A percentile compares a stretch with the other conserved stretches of the same genome.
phyloP scores from a whole-genome alignment of 148 eudicot species.

The Amaranthus cruentus region DNA sequence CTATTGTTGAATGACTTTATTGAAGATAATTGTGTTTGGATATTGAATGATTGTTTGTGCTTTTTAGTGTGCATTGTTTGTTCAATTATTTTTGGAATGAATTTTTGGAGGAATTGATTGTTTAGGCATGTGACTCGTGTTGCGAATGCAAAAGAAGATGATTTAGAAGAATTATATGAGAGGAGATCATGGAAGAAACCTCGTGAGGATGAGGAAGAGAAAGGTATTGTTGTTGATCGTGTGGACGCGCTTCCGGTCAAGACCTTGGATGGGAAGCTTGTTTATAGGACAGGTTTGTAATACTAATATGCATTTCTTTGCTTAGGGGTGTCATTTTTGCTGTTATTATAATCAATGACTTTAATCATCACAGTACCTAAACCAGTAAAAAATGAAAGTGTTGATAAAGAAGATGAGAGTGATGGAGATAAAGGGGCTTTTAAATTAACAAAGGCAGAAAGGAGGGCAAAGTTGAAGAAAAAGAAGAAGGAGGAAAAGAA shows the following conservation, averaged over 20 bases:
- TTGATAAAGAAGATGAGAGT: slow-evolving; percentile 37
- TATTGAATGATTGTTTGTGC: background rate
- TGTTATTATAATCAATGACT: slow-evolving; percentile 2
- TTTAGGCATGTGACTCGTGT: slow-evolving; percentile 81
- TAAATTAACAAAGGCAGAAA: slow-evolving; percentile 67
- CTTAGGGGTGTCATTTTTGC: background rate
- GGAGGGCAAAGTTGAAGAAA: slow-evolving; percentile 75
- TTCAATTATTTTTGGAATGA: background rate
- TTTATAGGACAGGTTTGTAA: slow-evolving; percentile 56
- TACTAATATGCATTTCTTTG: background rate
- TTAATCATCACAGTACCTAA: slow-evolving; percentile 39
- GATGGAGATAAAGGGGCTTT: slow-evolving; percentile 34
- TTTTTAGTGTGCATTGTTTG: background rate
- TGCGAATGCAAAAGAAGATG: slow-evolving; percentile 78
- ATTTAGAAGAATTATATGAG: slow-evolving; percentile 62
- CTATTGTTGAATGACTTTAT: too few species aligned
- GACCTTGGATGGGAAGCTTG: slow-evolving; percentile 69
- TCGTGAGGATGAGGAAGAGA: slow-evolving; percentile 42
- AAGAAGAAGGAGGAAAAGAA: slow-evolving; percentile 80
- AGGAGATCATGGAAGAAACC: slow-evolving; percentile 41
- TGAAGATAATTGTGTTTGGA: too few species aligned
- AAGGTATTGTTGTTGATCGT: slow-evolving; percentile 67
- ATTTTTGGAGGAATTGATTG: background rate
- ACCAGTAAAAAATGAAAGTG: slow-evolving; percentile 25
- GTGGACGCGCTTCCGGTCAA: slow-evolving; percentile 93